Conservation (phyloP, 179 eudicot species). For the Actinidia chinensis region DNA sequence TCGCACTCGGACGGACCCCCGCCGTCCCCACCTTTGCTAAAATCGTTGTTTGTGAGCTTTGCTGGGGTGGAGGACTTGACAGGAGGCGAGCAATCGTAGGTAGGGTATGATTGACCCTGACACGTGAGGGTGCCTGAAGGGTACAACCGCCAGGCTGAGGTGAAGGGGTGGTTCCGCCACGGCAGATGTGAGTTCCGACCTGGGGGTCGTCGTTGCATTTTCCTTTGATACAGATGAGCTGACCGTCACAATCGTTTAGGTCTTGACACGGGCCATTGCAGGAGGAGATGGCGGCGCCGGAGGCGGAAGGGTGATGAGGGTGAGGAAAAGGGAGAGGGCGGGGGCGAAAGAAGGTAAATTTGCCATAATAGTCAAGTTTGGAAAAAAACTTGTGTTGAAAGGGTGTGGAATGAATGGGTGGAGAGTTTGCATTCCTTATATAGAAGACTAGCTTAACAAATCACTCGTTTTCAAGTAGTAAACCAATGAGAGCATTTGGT, state of each 20-base stretch:
- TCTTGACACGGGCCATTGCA: conserved; percentile 14
- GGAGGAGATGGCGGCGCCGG: not conserved
- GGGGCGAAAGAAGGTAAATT: not conserved
- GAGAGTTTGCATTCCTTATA: too few relatives aligned
- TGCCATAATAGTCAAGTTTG: not conserved
- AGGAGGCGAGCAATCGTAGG: conserved; percentile 47
- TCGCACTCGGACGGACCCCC: conserved; percentile 29
- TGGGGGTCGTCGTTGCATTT: conserved; percentile 34
- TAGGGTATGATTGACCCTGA: conserved; percentile 32
- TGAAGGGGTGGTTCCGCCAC: not conserved
- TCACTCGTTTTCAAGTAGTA: too few relatives aligned
- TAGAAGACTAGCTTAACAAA: too few relatives aligned
- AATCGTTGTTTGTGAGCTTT: conserved; percentile 21
- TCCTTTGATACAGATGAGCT: conserved; percentile 25
- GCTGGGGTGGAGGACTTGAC: conserved; percentile 33
- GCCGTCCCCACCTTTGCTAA: conserved; percentile 21
- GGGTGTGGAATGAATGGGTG: too few relatives aligned
- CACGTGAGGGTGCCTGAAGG: conserved; percentile 18
- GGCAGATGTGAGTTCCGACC: conserved; percentile 26
- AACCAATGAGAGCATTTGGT: too few relatives aligned
- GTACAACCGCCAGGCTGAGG: not conserved
- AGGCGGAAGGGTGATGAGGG: not conserved
- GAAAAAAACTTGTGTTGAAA: too few relatives aligned
- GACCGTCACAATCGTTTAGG: conserved; percentile 21
- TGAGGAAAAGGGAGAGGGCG: not conserved